Conservation (phyloP, 2,329 filamentous ascomycete species). For the Aspergillus sclerotialis region DNA sequence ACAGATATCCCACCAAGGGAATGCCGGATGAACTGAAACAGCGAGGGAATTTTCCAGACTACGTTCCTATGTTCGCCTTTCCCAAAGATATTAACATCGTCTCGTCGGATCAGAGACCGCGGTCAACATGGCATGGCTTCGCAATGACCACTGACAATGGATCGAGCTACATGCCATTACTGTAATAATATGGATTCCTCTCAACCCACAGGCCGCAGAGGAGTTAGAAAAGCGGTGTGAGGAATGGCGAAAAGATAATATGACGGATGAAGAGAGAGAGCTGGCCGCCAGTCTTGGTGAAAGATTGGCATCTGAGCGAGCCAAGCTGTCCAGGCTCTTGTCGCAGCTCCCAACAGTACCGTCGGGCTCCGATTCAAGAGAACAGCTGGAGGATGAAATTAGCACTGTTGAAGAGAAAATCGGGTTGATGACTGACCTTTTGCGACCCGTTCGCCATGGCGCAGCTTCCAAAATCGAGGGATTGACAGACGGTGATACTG, state of each 20-base stretch:
- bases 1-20: conserved; percentile 81
- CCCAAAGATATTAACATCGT: conserved; percentile 97
- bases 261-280: conserved; percentile 96
- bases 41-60: conserved; percentile 86
- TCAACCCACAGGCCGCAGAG: conserved; percentile 74
- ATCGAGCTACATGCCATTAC: conserved; percentile 88
- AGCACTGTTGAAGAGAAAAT: conserved; percentile 97
- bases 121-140: conserved; percentile 98
- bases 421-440: conserved; percentile 87
- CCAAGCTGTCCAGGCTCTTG: conserved; percentile 80
- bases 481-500: conserved; percentile 87
- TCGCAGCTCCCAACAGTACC: conserved; percentile 72
- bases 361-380: conserved; percentile 74
- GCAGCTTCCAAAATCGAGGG: conserved; percentile 97
- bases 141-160: conserved; percentile 94
- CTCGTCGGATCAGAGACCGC: conserved; percentile 84
- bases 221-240: conserved; percentile 69
- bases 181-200: conserved; percentile 84
- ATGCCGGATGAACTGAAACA: conserved; percentile 72
- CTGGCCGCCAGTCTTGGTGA: conserved; percentile 86
- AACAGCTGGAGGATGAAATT: conserved; percentile 86
- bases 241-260: conserved; percentile 81
- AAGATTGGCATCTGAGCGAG: conserved; percentile 76
- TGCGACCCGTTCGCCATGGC: conserved; percentile 85
- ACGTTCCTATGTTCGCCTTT: conserved; percentile 98